Conservation (phyloP, 2,329 filamentous ascomycete species). For the Trichoderma harzianum region DNA sequence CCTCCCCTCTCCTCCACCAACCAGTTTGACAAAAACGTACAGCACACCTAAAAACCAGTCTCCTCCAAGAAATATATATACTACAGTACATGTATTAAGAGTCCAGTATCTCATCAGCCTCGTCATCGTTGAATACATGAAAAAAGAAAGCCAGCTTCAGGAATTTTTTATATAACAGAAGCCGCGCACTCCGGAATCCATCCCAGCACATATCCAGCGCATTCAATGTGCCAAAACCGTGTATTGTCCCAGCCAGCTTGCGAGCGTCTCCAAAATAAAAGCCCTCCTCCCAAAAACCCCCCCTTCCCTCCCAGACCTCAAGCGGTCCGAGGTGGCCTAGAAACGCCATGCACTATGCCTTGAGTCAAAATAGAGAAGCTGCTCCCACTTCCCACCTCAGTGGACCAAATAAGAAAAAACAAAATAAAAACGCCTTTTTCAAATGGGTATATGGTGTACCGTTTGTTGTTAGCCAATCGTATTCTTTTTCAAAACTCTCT, state of each 20-base stretch:
- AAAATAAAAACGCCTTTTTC: conserved; percentile 16
- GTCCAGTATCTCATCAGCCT: conserved; percentile 9
- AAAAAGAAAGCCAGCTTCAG: background rate
- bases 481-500: background rate
- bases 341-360: conserved; percentile 22
- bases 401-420: background rate
- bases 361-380: conserved; percentile 12
- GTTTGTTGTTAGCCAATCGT: conserved; percentile 2
- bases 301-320: background rate
- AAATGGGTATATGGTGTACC: conserved; percentile 18
- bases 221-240: background rate
- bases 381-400: background rate
- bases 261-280: conserved; percentile 9
- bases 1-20: background rate
- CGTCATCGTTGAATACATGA: conserved; percentile 17
- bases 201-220: conserved; percentile 1
- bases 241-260: background rate
- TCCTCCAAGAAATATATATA: conserved; percentile 3
- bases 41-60: background rate
- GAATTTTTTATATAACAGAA: background rate
- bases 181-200: background rate
- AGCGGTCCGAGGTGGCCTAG: conserved; percentile 14
- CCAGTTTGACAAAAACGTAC: background rate
- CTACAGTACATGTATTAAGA: conserved; percentile 16
- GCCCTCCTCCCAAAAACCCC: background rate